Conservation (phyloP, 352 stramenopile genomes). For the Peronospora farinosa region DNA sequence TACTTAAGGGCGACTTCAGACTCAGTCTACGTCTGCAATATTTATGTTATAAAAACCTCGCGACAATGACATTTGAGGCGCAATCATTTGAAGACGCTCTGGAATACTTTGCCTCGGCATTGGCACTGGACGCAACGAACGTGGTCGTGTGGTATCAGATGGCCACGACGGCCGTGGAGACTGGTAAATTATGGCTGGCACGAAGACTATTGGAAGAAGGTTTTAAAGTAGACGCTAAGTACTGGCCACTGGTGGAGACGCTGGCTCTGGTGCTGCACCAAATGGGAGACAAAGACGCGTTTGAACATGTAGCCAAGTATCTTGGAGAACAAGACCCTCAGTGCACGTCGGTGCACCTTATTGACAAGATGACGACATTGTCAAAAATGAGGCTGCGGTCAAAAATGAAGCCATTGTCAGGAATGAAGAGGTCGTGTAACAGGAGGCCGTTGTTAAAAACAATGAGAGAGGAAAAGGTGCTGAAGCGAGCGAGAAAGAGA, state of each 20-base stretch:
- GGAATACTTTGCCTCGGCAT: conserved; percentile 40
- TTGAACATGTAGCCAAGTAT: conserved; percentile 39
- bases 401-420: not conserved
- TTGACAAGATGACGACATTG: conserved; percentile 13
- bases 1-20: conserved; percentile 24
- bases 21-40: conserved; percentile 51
- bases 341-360: conserved; percentile 29
- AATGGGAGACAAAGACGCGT: conserved; percentile 48
- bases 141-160: conserved; percentile 76
- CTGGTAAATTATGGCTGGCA: conserved; percentile 57
- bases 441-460: not conserved
- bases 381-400: not conserved
- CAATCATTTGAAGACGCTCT: conserved; percentile 38
- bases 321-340: conserved; percentile 40
- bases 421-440: no score
- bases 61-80: conserved; percentile 46
- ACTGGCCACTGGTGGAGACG: conserved; percentile 55
- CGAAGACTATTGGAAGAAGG: conserved; percentile 53
- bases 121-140: conserved; percentile 58
- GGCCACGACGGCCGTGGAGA: conserved; percentile 50
- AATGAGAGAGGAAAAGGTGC: conserved; percentile 6
- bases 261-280: conserved; percentile 54
- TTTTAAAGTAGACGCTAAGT: conserved; percentile 44
- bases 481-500: conserved; percentile 14
- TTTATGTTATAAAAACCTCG: conserved; percentile 65